Conservation (phyloP, 2,329 filamentous ascomycete genomes). For the Penicillium hesseltinei region DNA sequence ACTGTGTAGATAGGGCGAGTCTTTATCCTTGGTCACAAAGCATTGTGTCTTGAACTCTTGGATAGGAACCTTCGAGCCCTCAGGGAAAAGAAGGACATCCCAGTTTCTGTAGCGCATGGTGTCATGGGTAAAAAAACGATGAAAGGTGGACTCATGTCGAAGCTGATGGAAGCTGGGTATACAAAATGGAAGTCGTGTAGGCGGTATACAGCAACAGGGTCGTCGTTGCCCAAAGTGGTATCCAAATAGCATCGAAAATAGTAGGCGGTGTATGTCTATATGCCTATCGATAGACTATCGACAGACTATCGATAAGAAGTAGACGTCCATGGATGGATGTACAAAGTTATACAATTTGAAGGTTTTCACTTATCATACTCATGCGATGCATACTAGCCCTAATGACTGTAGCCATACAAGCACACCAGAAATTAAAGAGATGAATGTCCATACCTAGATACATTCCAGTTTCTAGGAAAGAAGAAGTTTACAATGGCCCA, state of each 20-base stretch:
- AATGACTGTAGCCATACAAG: background rate
- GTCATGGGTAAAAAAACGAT: conserved; percentile 2
- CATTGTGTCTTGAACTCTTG: conserved; percentile 82
- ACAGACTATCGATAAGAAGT: background rate
- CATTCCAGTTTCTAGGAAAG: background rate
- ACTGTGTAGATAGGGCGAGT: conserved; percentile 53
- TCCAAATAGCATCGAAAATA: background rate
- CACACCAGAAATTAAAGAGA: background rate
- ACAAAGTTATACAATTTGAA: background rate
- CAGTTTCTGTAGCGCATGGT: conserved; percentile 81
- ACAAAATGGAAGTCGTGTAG: background rate
- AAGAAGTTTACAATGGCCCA: background rate
- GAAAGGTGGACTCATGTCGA: background rate
- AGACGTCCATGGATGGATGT: too few species aligned
- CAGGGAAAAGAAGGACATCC: conserved; percentile 79
- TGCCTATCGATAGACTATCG: background rate
- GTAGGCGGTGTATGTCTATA: background rate
- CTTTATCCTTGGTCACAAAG: conserved; percentile 60
- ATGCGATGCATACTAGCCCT: background rate
- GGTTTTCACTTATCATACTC: background rate
- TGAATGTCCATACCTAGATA: background rate
- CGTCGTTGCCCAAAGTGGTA: background rate
- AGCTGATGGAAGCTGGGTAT: background rate
- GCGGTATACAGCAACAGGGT: background rate
- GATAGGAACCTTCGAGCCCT: conserved; percentile 65